Base-by-base conservation (phyloP, 345 rosid species). In the Pistacia vera region DNA sequence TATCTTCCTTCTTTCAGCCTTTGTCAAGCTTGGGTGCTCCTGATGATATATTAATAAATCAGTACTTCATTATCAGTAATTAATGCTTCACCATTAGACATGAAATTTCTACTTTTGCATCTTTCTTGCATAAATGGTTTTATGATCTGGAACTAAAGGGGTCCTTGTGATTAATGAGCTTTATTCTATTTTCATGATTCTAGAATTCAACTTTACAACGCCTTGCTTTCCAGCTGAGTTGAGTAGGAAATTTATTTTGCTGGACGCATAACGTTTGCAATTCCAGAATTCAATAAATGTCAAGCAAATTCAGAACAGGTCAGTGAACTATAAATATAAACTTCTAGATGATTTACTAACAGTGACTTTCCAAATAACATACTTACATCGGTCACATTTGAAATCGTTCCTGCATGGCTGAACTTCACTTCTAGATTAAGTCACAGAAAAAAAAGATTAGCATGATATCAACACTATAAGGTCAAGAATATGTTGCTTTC, bases 381-480 rank as follows among this genome's bases (percentile, higher is more conserved):
- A 82, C 89, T 86, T 86, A 91, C 97, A 86, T 68, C 28, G 73
- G 72, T 83, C 83, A 75, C 97, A 91, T 58, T 70, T 81, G 72
- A 87, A 83, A 80, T 84, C 77, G 41, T 81, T 80, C 83, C 75
- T 64, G 85, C 97, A 91, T 10, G 93, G 87, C 78, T 86, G 83
- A 85, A 76, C 75, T 67, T 72, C 81, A 76, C 76, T 79, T 60
- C 92, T 88, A 72, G 66, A 41, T 25, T 44, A 59, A 44, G 38
- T 16, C 22, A 41, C 46, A 59, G 25, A 13, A 20, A 54, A 66
- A 36, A 17, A 68, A 16, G 22, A 41, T 75, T 44, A 66, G 64
- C 25, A 48, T 2, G 12, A n/a, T 25, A 22, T 8, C 9, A 46
- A 44, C 18, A 62, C n/a, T 72, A 48, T 25, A 38, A n/a, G 54